Conservation (phyloP, 179 eudicot genomes). For the Heliamphora pulchella region DNA sequence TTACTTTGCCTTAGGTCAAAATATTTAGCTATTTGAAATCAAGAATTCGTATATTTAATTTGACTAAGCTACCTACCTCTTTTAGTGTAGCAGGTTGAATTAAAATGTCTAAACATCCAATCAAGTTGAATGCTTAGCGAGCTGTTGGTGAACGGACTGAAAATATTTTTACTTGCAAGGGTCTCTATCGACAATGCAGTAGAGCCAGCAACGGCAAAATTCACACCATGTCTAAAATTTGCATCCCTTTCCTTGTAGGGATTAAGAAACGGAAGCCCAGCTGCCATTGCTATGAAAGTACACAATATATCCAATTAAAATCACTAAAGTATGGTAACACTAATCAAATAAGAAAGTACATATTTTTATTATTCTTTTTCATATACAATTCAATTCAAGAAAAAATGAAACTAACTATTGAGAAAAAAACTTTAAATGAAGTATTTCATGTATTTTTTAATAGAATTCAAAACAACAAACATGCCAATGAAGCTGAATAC, state of each 20-base stretch:
- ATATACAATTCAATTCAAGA: no score
- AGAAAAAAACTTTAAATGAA: no score
- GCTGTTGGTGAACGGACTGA: not conserved
- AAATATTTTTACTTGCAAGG: not conserved
- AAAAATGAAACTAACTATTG: no score
- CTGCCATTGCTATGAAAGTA: not conserved
- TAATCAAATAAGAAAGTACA: no score
- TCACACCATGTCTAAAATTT: not conserved
- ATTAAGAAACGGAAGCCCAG: not conserved
- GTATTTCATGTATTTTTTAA: no score
- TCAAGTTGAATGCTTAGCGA: not conserved
- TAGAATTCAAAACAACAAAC: no score
- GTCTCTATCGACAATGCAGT: not conserved
- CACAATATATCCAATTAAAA: no score
- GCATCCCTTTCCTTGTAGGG: not conserved
- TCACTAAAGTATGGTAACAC: no score
- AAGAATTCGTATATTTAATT: not conserved
- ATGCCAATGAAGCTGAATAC: no score
- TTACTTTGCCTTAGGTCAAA: no score
- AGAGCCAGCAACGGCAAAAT: not conserved
- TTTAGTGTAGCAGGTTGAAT: not conserved
- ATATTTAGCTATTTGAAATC: not conserved
- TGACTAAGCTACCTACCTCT: not conserved
- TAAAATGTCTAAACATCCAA: not conserved
- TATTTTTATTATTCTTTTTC: no score